A percentile compares a stretch with the other conserved stretches of the same genome.
These are phyloP conservation scores for Arabidopsis suecica DNA, from an alignment of 345 rosid species.

Conservation along the genomic window DNA sequence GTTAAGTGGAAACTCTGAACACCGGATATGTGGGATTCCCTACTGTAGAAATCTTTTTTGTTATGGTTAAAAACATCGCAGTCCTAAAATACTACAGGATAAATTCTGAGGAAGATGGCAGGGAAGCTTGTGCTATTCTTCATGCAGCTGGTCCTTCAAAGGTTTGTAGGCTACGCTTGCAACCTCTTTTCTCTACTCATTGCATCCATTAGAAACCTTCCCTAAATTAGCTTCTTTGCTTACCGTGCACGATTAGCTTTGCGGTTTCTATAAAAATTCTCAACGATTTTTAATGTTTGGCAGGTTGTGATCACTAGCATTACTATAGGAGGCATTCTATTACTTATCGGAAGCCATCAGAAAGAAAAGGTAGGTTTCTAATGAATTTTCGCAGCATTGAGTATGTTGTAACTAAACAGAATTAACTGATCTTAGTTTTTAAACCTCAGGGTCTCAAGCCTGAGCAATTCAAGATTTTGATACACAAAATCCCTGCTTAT, in stretches of 20 bases:
- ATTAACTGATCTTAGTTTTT: slow-evolving; percentile 22
- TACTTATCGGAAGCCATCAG: slow-evolving; percentile 90
- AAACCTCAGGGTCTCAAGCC: slow-evolving; percentile 68
- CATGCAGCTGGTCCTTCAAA: slow-evolving; percentile 96
- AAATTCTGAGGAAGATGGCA: slow-evolving; percentile 77
- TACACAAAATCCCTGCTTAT: slow-evolving; percentile 91
- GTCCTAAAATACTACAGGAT: slow-evolving; percentile 57
- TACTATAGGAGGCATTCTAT: slow-evolving; percentile 71
- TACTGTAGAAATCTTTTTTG: background rate
- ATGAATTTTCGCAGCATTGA: background rate
- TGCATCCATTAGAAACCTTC: too few relatives aligned
- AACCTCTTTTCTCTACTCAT: too few relatives aligned
- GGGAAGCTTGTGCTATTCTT: slow-evolving; percentile 87
- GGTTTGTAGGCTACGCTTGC: slow-evolving; percentile 45
- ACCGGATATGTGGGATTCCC: background rate
- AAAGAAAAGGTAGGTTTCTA: slow-evolving; percentile 71
- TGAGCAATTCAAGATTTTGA: slow-evolving; percentile 85
- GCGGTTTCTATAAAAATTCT: background rate
- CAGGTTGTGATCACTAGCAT: slow-evolving; percentile 99
- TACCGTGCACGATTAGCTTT: slow-evolving; percentile 12
- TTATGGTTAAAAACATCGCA: slow-evolving; percentile 13
- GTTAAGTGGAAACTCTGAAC: background rate
- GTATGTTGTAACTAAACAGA: slow-evolving; percentile 10
- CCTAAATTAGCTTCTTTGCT: background rate
- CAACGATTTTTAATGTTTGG: slow-evolving; percentile 34